phyloP scores from a whole-genome alignment of 2,329 filamentous ascomycete genomes.

The Penicillium sumatraense region DNA sequence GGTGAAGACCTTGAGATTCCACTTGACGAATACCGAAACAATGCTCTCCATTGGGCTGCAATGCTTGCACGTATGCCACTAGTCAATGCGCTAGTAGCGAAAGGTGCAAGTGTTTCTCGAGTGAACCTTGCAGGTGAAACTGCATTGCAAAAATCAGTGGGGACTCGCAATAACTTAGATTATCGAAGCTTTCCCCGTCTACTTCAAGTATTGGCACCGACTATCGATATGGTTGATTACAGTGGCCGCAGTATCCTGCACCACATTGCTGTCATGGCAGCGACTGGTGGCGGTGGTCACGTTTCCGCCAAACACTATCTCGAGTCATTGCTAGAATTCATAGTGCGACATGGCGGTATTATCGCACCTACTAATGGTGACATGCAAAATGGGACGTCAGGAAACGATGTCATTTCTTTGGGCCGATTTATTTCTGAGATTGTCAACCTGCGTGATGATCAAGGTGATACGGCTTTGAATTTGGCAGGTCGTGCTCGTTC shows the following conservation, averaged over 20 bases:
- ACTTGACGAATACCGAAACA: slow-evolving; percentile 83
- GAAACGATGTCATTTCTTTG: slow-evolving; percentile 74
- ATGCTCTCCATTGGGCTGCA: slow-evolving; percentile 93
- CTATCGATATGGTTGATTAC: slow-evolving; percentile 87
- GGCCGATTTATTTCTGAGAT: slow-evolving; percentile 96
- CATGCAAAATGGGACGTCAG: slow-evolving; percentile 30
- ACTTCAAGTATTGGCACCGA: slow-evolving; percentile 83
- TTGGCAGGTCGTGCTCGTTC: slow-evolving; percentile 93
- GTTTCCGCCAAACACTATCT: slow-evolving; percentile 91
- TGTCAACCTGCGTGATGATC: slow-evolving; percentile 92
- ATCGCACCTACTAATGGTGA: slow-evolving; percentile 47
- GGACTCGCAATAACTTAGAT: slow-evolving; percentile 93
- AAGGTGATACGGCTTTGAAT: slow-evolving; percentile 92
- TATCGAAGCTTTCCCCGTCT: slow-evolving; percentile 88
- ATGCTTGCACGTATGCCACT: slow-evolving; percentile 86
- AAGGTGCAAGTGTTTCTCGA: slow-evolving; percentile 84
- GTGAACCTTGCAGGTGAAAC: slow-evolving; percentile 91
- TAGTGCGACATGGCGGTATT: slow-evolving; percentile 80
- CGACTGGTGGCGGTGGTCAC: slow-evolving; percentile 87
- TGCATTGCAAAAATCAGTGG: slow-evolving; percentile 87
- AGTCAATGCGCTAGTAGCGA: slow-evolving; percentile 77
- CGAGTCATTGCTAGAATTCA: slow-evolving; percentile 90
- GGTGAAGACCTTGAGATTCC: slow-evolving; percentile 87
- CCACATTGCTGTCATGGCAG: slow-evolving; percentile 94
- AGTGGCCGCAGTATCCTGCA: slow-evolving; percentile 91